A percentile compares a stretch with the other conserved stretches of the same genome.
Evolutionary conservation across 805 yeast species (phyloP).

Genomic region (Wickerhamiella shivajii): DNA sequence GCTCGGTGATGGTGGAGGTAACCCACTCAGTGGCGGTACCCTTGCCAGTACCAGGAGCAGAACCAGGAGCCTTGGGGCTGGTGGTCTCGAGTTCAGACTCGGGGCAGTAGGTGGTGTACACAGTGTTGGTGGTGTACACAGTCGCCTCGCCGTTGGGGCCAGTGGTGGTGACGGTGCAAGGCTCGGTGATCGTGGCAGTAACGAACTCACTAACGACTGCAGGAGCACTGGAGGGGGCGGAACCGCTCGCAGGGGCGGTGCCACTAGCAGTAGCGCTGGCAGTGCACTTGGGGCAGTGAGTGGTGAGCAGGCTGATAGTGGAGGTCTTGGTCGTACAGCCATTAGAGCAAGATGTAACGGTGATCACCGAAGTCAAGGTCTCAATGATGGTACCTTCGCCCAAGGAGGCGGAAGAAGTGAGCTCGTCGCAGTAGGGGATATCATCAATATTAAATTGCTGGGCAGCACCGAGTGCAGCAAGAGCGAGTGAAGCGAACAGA

Average conservation of each 20-base stretch:
- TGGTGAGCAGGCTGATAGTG: too few relatives aligned
- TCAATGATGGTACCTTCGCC: too few relatives aligned
- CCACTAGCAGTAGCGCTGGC: too few relatives aligned
- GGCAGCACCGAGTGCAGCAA: conserved; percentile 6
- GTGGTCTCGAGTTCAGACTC: not conserved
- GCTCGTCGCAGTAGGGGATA: conserved; percentile 6
- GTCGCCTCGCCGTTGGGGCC: conserved; percentile 4
- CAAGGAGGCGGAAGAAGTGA: too few relatives aligned
- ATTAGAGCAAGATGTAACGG: too few relatives aligned
- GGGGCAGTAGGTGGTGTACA: conserved; percentile 7
- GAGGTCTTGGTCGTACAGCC: too few relatives aligned
- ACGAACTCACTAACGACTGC: conserved; percentile 4
- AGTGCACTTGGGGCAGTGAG: too few relatives aligned
- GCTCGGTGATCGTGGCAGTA: conserved; percentile 4
- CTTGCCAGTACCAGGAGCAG: not conserved
- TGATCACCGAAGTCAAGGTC: too few relatives aligned
- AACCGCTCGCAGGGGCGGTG: too few relatives aligned
- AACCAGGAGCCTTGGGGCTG: not conserved
- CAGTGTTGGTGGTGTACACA: conserved; percentile 4
- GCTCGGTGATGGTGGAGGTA: conserved; percentile 2
- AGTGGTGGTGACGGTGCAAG: conserved; percentile 6
- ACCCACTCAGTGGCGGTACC: conserved; percentile 1
- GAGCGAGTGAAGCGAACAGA: conserved; percentile 5
- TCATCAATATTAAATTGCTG: conserved; percentile 1
- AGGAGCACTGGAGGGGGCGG: too few relatives aligned